A percentile compares a stretch with the other conserved stretches of the same genome.
These are phyloP conservation scores for Hansfordia pulvinata DNA, from an alignment of 2,329 filamentous ascomycete genomes.

Conservation along the genomic window DNA sequence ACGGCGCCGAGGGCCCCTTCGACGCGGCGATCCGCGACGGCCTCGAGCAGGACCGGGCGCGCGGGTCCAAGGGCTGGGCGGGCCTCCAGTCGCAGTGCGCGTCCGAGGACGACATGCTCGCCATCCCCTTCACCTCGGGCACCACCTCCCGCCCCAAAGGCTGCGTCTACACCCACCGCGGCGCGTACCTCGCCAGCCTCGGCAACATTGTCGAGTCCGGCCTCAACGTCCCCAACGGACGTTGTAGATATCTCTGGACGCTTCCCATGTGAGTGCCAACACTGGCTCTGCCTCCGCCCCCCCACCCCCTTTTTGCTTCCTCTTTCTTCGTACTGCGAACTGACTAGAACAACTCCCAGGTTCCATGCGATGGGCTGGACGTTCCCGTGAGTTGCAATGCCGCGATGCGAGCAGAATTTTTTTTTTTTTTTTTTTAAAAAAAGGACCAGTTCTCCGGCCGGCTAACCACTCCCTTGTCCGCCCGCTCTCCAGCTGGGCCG, in stretches of 20 bases:
- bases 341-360: constrained; percentile 15
- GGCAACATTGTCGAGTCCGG: constrained; percentile 83
- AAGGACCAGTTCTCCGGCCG: too few relatives aligned
- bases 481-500: constrained; percentile 47
- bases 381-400: constrained; percentile 54
- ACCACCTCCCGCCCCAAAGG: constrained; percentile 89
- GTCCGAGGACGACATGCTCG: constrained; percentile 70
- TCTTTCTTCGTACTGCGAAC: neutral
- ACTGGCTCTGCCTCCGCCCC: constrained; percentile 12
- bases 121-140: constrained; percentile 86
- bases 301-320: neutral
- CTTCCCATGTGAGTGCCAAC: constrained; percentile 85
- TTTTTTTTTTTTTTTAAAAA: too few relatives aligned
- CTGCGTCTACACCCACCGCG: constrained; percentile 81
- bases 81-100: constrained; percentile 56
- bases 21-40: constrained; percentile 77
- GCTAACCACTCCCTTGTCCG: neutral
- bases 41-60: constrained; percentile 53
- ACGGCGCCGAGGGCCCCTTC: constrained; percentile 65
- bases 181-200: constrained; percentile 71
- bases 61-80: constrained; percentile 59
- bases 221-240: constrained; percentile 54
- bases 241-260: constrained; percentile 82
- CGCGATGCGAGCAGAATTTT: too few relatives aligned
- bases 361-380: constrained; percentile 68